Evolutionary conservation across 2,329 filamentous ascomycete genomes (phyloP), one percentile per base, ranked within the genome.

Genomic region (Monilinia fructicola): DNA sequence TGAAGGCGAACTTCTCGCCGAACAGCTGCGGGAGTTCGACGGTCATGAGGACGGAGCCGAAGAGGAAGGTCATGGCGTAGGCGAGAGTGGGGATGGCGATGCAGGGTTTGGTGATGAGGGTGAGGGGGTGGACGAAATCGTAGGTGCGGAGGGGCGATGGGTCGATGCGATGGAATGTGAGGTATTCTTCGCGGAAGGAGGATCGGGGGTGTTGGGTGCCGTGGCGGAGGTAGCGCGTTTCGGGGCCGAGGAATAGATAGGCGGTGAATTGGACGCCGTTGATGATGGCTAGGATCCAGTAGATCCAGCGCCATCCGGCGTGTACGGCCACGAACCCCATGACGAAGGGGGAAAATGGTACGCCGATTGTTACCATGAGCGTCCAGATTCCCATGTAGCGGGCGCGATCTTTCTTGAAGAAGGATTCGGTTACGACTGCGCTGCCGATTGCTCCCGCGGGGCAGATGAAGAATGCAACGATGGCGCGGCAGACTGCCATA

Each of bases 21-120:
- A 86, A 84, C 1, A 87, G 78, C 67, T 87, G 83, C 0, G 85
- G 85, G 2, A 88, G 83, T 71, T 87, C 85, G 31, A 88, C 80
- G 0, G 84, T 83, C 65, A 81, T 77, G 69, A 87, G 76, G 18
- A 87, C 80, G 53, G 78, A 81, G 44, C 75, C 79, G 71, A 83
- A 87, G 4, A 84, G 77, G 74, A 87, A 88, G 10, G 85, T 77
- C 80, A 87, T 84, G 9, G 83, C 76, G 72, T 88, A 86, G 6
- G 82, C 79, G n/a, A 78, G 73, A 0, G 84, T 78, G 0, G 85
- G 83, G 4, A 87, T 77, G 46, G 82, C 69, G 26, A 86, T 80
- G 42, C 79, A 82, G 0, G 80, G 77, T 63, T 81, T 80, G 3
- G 76, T 76, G 61, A 78, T 78, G 10, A 86, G 76, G 31, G 58